Evolutionary conservation across 1,139 yeast species (phyloP), one percentile per base, ranked within the genome.

Genomic region (Sugiyamaella sp.): DNA sequence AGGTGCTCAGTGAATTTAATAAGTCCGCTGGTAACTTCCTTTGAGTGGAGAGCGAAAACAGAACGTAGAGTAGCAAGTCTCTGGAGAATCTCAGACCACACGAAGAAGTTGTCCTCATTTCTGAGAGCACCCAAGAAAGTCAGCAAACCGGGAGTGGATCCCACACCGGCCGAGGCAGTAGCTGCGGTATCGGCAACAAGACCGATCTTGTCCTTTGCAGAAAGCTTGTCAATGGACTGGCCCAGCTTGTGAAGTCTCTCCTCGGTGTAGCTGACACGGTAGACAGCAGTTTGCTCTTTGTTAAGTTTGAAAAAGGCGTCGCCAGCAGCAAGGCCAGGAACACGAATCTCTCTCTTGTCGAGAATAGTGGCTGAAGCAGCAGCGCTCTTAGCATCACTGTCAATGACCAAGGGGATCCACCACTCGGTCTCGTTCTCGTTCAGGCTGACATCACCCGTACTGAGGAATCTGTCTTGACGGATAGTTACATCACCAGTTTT

Each of bases 371-470:
- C 9, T 32, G 49, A 50, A 29, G 45, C 56, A 10, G 57, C 66
- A 16, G 60, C 51, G 22, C 51, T 25, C 4, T 59, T 52, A 12
- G 39, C 53, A 33, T 53, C 61, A 29, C 74, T 66, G 1, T 77
- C 72, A 41, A 81, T 68, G 58, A 77, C 77, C 56, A 84, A 73
- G 3, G 95, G 95, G 53, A 86, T 73, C 89, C 90, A 86, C 95
- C 95, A 87, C 17, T 70, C 59, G n/a, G 84, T 79, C 54, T 69
- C 60, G 56, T 79, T 74, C 57, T 79, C 82, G 24, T 72, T 78
- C 0, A 74, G 70, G 41, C 68, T 70, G 25, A 75, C 80, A 63
- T 82, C 86, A 37, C 84, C 86, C 17, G 81, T 73, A 14, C 80
- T 71, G 54, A 84, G 70, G 69, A 78, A 84, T 62, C 89, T 75